phyloP scores from a whole-genome alignment of 257 asterid genomes.

The Fraxinus cuspidata region DNA sequence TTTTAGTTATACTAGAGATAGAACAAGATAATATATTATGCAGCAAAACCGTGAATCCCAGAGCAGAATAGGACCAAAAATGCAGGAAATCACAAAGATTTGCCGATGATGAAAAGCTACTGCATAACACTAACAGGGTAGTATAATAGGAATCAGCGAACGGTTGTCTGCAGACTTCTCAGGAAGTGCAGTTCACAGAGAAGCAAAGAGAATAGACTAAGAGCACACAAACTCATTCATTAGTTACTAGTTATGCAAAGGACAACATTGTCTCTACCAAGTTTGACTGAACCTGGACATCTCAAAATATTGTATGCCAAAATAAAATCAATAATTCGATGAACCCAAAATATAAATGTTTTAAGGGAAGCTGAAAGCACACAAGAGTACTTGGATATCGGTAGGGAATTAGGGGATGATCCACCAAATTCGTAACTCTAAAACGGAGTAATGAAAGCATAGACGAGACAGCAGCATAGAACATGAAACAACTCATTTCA shows the following conservation, averaged over 20 bases:
- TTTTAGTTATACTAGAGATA: too few species aligned
- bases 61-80: not conserved
- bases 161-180: not conserved
- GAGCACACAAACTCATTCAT: not conserved
- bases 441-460: constrained; percentile 32
- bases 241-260: not conserved
- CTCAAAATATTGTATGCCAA: not conserved
- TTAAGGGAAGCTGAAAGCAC: not conserved
- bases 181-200: constrained; percentile 3
- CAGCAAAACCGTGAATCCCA: not conserved
- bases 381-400: constrained; percentile 21
- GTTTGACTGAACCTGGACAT: not conserved
- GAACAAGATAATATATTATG: not conserved
- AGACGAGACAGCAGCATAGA: constrained; percentile 38
- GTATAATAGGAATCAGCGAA: not conserved
- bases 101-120: not conserved
- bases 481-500: constrained; percentile 37
- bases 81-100: not conserved
- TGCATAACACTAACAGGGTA: not conserved
- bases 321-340: not conserved
- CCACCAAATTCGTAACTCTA: constrained; percentile 44
- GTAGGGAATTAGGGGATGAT: constrained; percentile 22
- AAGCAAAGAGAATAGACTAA: not conserved
- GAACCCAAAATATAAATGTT: not conserved
- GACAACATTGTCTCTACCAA: not conserved